Percentiles rank a stretch among this genome's conserved stretches.
phyloP scores from a whole-genome alignment of 169 alveolate species.

The Plasmodium reichenowi region DNA sequence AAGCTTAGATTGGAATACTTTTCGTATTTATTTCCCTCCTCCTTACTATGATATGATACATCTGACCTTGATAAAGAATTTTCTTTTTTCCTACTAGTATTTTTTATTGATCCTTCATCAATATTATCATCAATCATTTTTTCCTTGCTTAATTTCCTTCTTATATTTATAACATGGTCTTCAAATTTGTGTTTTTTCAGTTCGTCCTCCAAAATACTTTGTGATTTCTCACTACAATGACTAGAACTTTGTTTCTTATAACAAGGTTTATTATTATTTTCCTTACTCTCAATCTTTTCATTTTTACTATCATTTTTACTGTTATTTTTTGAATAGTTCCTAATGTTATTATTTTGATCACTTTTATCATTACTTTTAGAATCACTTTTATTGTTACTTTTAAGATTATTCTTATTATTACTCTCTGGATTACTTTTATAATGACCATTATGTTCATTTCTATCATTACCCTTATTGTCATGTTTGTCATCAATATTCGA shows the following conservation, averaged over 20 bases:
- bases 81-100: slow-evolving; percentile 18
- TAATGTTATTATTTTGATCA: neutral
- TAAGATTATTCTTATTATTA: neutral
- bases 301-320: neutral
- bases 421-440: neutral
- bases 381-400: neutral
- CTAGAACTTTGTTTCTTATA: too few relatives aligned
- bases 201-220: neutral
- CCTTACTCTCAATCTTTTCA: neutral
- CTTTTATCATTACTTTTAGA: neutral
- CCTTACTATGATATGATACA: slow-evolving; percentile 37
- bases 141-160: slow-evolving; percentile 15
- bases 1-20: slow-evolving; percentile 35
- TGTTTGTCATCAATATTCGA: too few relatives aligned
- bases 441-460: too few relatives aligned
- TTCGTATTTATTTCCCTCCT: slow-evolving; percentile 46
- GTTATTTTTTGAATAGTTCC: neutral
- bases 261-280: too few relatives aligned
- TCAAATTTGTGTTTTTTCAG: neutral
- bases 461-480: too few relatives aligned
- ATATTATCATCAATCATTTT: neutral
- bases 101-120: slow-evolving; percentile 12
- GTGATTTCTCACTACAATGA: too few relatives aligned
- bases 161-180: neutral
- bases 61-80: slow-evolving; percentile 30